Evolutionary conservation across 2,329 filamentous ascomycete genomes (phyloP), one percentile per base, ranked within the genome.

Genomic region (Stemphylium vesicarium): DNA sequence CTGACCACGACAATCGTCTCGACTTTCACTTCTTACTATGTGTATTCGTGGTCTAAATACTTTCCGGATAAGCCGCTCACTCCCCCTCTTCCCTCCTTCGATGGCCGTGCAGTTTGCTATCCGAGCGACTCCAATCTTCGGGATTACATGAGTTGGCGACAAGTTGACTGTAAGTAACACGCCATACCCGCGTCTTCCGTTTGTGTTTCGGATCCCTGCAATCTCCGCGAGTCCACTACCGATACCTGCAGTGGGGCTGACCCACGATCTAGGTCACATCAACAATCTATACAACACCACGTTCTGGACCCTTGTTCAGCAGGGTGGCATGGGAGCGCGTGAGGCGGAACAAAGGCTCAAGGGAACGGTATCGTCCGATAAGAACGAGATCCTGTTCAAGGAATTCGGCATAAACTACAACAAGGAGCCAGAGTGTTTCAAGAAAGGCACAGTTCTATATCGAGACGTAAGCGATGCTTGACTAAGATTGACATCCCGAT

Each of bases 281-380:
- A 99, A 99, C 76, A 99, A 99, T 70, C 84, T 99, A 4, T 99
- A 97, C 77, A 99, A 99, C 74, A 99, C 95, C 0, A 91, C 92
- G 0, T 98, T 98, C 75, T 99, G 95, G 95, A 82, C 88, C 0
- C 80, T 99, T 67, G 89, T 98, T 18, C 86, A 91, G 60, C 80
- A 86, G 42, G 93, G 91, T 2, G 90, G 88, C 0, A 84, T 95
- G 79, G 87, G 85, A 47, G 84, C 86, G 26, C 88, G 87, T 45
- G 89, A 91, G 54, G 95, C 95, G 0, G 94, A 98, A 73, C 84
- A 89, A 69, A 84, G 85, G 55, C 83, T 99, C 39, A 88, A 90
- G 2, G 93, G 94, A 3, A 96, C 92, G 0, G 77, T 96, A 1
- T 85, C 93, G 3, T 82, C 86, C 2, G 92, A 98, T 69, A 99